Conservation (phyloP, 139 green algal species). For the Picochlorum sp. region DNA sequence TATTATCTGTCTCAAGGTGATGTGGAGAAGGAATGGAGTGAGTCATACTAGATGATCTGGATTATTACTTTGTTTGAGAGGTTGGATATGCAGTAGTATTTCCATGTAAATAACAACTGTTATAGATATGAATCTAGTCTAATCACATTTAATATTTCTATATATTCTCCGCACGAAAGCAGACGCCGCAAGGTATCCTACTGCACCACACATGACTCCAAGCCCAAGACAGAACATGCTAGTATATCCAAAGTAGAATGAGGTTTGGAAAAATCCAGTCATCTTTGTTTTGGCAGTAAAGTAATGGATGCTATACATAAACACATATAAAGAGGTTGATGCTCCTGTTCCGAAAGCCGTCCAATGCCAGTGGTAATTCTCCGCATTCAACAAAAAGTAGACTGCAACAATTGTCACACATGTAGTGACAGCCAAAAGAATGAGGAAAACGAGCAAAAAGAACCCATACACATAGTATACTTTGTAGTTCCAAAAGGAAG, state of each 20-base stretch:
- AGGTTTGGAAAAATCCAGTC: constrained; percentile 93
- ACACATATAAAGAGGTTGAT: constrained; percentile 83
- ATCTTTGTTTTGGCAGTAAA: constrained; percentile 94
- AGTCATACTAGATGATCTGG: constrained; percentile 78
- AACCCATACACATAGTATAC: constrained; percentile 99
- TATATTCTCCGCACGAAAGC: constrained; percentile 89
- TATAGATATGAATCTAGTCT: constrained; percentile 13
- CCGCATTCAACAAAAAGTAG: constrained; percentile 97
- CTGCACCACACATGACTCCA: constrained; percentile 62
- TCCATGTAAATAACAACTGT: no score
- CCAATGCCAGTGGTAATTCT: constrained; percentile 98
- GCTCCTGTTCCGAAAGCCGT: constrained; percentile 75
- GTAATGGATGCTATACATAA: constrained; percentile 84
- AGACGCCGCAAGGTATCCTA: constrained; percentile 73
- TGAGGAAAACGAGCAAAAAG: constrained; percentile 92
- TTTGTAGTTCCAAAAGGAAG: constrained; percentile 93
- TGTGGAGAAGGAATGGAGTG: constrained; percentile 62
- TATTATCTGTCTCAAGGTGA: constrained; percentile 87
- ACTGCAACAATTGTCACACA: constrained; percentile 89
- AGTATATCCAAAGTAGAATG: constrained; percentile 97
- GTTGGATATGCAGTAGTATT: no score
- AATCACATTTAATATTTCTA: constrained; percentile 87
- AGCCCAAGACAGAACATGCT: constrained; percentile 80
- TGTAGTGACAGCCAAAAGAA: constrained; percentile 82
- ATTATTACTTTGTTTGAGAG: no score